Base-by-base conservation (phyloP, 768 basidiomycete genomes). In the Galerina sulciceps region DNA sequence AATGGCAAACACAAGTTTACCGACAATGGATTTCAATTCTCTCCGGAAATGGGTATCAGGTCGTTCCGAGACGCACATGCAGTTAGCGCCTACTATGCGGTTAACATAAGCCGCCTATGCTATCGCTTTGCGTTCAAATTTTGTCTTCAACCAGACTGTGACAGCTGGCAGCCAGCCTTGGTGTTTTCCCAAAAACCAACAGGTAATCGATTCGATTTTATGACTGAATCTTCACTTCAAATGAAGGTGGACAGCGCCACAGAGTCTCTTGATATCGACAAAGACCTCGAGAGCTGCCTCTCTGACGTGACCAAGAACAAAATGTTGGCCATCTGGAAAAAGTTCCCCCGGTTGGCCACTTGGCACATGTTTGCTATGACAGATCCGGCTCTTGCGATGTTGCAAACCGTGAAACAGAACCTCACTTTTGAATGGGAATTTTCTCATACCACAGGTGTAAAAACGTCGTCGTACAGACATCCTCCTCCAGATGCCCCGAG, bases 291-390 rank as follows among this genome's bases (percentile, higher is more conserved):
- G 1, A 10, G 26, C 4, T 20, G 8, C 13, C 45, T 46, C 14
- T 23, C 11, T 23, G 20, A 46, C 3, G 22, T 6, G 6, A n/a
- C 18, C 9, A 46, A 6, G 22, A 6, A 26, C 14, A 23, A 26
- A 26, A 6, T 46, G 11, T 13, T 23, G 18, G n/a, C 6, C 20
- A 20, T 46, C n/a, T n/a, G 10, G 11, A 22, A 46, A n/a, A 46
- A 22, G 10, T 26, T 18, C 17, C 17, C 44, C 8, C 44, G 44
- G 9, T 23, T 45, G 1, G 50, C 50, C 6, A 20, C 17, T 17
- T 51, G 50, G 50, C 34, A 51, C 17, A 2, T 51, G 18, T 51
- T 36, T 51, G 34, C 50, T 22, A 51, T 51, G 50, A 37, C 50
- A 35, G 34, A 35, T 9, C 8, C n/a, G 6, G 31, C 34, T 4